phyloP scores from a whole-genome alignment of 164 flowering plant species.

The Vitis rotundifolia region DNA sequence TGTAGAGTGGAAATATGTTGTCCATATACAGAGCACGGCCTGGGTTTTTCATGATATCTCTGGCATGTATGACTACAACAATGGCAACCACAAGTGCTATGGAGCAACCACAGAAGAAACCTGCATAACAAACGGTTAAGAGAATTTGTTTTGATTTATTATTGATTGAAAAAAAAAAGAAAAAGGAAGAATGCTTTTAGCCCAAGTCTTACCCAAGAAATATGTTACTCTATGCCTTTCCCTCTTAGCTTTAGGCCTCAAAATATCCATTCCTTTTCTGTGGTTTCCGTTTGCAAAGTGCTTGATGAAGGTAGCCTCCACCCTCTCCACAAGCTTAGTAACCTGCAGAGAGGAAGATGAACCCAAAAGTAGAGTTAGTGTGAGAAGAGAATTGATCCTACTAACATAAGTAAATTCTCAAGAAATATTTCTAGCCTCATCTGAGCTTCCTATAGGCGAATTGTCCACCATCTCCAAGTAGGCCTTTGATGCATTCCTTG shows the following conservation, averaged over 20 bases:
- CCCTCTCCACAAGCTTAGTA: slow-evolving; percentile 39
- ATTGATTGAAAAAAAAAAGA: neutral
- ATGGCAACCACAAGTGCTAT: slow-evolving; percentile 42
- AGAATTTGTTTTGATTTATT: neutral
- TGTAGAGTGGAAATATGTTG: slow-evolving; percentile 56
- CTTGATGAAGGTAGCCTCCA: slow-evolving; percentile 49
- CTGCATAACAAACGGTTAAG: slow-evolving; percentile 21
- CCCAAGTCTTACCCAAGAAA: slow-evolving; percentile 33
- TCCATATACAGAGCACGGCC: slow-evolving; percentile 37
- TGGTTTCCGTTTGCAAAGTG: slow-evolving; percentile 57
- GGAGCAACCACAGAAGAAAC: slow-evolving; percentile 47
- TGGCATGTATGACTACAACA: slow-evolving; percentile 26
- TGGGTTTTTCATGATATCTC: slow-evolving; percentile 26
- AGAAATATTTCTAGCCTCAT: slow-evolving; percentile 35
- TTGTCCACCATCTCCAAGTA: slow-evolving; percentile 65
- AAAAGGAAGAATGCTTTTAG: neutral
- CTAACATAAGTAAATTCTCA: neutral
- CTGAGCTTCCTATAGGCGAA: slow-evolving; percentile 50
- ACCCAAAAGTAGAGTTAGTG: neutral
- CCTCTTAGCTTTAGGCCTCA: slow-evolving; percentile 38
- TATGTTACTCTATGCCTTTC: slow-evolving; percentile 50
- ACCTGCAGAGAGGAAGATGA: slow-evolving; percentile 25
- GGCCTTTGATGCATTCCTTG: slow-evolving; percentile 54
- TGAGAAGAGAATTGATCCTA: neutral
- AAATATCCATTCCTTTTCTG: slow-evolving; percentile 45